Evolutionary conservation across 192 early-diverging fungal genomes (phyloP).

Genomic region (Coemansia sp.): DNA sequence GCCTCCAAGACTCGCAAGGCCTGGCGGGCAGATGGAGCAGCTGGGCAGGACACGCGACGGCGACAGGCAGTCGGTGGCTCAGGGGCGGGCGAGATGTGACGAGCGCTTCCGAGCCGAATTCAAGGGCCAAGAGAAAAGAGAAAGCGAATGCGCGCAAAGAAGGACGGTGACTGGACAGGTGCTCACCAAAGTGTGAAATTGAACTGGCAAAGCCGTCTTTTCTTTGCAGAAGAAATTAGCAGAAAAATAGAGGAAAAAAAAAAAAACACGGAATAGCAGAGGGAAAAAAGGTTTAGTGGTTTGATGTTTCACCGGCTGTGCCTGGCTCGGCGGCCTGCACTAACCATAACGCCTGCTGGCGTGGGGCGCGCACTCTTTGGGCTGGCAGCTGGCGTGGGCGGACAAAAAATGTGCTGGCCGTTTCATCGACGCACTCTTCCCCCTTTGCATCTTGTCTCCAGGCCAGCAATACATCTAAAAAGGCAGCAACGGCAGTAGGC

Average conservation of each 20-base stretch:
- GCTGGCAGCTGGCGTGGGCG: not conserved
- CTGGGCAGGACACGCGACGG: too few relatives aligned
- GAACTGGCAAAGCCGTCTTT: not conserved
- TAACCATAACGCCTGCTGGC: not conserved
- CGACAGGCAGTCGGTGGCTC: too few relatives aligned
- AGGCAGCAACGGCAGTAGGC: not conserved
- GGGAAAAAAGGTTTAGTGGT: too few relatives aligned
- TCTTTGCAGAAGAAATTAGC: too few relatives aligned
- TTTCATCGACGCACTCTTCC: not conserved
- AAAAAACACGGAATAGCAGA: not conserved
- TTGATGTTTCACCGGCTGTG: not conserved
- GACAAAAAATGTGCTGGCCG: not conserved
- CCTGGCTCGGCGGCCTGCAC: not conserved
- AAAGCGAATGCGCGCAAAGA: not conserved
- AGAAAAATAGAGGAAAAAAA: not conserved
- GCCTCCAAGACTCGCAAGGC: too few relatives aligned
- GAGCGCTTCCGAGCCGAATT: not conserved
- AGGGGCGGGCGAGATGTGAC: too few relatives aligned
- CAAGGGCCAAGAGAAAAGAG: constrained; percentile 12
- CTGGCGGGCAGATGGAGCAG: too few relatives aligned
- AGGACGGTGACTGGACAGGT: not conserved
- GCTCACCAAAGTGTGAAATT: not conserved
- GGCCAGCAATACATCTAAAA: not conserved
- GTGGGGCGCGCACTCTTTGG: not conserved
- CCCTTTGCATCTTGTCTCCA: not conserved